These are phyloP conservation scores for Pichia eremophila DNA, from an alignment of 805 yeast species.

Conservation along the genomic window DNA sequence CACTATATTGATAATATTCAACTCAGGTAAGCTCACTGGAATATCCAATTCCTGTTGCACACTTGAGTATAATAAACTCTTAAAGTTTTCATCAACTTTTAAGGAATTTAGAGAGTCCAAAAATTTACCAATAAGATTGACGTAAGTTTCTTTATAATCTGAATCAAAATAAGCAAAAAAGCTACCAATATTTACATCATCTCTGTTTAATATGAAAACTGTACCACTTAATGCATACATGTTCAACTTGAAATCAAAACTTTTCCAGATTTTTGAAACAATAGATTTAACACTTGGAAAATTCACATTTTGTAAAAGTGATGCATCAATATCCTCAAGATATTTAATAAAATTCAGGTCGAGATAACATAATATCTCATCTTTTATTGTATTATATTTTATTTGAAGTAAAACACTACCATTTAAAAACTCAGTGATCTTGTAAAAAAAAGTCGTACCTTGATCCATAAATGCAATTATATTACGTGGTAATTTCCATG, in stretches of 20 bases:
- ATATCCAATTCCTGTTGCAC: constrained; percentile 26
- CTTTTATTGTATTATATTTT: constrained; percentile 35
- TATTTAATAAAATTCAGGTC: constrained; percentile 4
- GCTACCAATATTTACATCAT: constrained; percentile 1
- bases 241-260: constrained; percentile 19
- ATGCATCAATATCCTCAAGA: background rate
- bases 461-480: constrained; percentile 60
- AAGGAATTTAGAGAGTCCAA: background rate
- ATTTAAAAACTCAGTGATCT: constrained; percentile 28
- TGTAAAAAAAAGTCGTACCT: constrained; percentile 53
- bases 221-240: constrained; percentile 20
- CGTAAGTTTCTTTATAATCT: constrained; percentile 9
- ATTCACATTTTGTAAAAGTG: background rate
- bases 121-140: constrained; percentile 9
- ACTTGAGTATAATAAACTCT: background rate
- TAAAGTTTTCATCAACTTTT: background rate
- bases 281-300: constrained; percentile 17
- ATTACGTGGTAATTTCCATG: constrained; percentile 26
- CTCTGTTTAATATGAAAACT: constrained; percentile 12
- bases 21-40: constrained; percentile 52
- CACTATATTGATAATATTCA: constrained; percentile 51
- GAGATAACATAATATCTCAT: constrained; percentile 33
- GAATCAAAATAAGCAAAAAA: constrained; percentile 10
- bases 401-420: constrained; percentile 36
- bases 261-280: constrained; percentile 12